Evolutionary conservation across 2,329 filamentous ascomycete genomes (phyloP), one percentile per base, ranked within the genome.

Genomic region (Cladophialophora exuberans): DNA sequence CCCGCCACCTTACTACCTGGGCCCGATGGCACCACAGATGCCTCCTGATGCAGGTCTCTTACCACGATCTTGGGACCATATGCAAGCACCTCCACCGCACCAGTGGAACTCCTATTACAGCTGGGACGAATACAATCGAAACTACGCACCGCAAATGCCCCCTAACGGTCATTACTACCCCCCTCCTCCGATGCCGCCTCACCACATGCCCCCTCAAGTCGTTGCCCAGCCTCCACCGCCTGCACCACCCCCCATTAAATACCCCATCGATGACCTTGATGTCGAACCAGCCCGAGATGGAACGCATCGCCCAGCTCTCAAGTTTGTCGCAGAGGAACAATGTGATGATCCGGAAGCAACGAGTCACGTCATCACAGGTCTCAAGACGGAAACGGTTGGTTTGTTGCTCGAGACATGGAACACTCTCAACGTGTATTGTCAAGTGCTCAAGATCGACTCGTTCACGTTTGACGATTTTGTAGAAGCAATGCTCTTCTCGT

Each of bases 381-480:
- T 97, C 50, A 76, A 86, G 17, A 94, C 93, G 84, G 85, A 88
- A 64, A 93, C 90, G 3, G 83, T 97, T n/a, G 91, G 92, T 0
- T 81, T 85, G 2, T 76, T 97, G 13, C 75, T 99, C 20, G 93
- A 97, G 72, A 90, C 89, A 0, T 99, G 94, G 94, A 91, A 97
- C 65, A 97, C 92, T 0, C 79, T 99, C 28, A 99, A 97, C 66
- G 93, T 99, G n/a, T 97, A 97, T 69, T 96, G 91, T 67, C 90
- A 96, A 66, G 87, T 97, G 15, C 96, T 96, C 68, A 84, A 90
- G 66, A 80, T 99, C 22, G 94, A 99, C 71, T 97, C 93, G 0
- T 99, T 99, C 45, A 97, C 93, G 0, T 95, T 97, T 66, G 94
- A 99, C 69, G 94, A 99, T 70, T 97, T 92, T 66, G 80, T 96